Evolutionary conservation across 441 rosid genomes (phyloP).

Genomic region (Erodium moschatum): DNA sequence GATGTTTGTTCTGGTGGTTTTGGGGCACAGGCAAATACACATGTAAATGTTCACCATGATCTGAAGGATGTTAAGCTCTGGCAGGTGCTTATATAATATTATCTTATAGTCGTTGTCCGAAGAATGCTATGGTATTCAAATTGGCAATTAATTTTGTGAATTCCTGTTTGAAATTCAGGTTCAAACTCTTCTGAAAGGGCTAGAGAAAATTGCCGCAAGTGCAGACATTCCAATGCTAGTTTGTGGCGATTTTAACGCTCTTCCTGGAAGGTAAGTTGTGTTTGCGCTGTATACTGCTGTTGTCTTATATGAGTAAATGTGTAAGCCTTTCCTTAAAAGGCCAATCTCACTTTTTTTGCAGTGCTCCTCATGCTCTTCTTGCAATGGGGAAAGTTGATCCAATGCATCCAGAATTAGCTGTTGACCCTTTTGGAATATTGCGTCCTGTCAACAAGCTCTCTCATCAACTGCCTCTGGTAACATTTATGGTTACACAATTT

Average conservation of each 20-base stretch:
- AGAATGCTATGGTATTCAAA: not conserved
- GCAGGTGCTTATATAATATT: constrained; percentile 52
- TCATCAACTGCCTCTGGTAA: constrained; percentile 94
- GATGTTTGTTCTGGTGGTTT: constrained; percentile 10
- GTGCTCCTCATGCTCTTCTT: constrained; percentile 95
- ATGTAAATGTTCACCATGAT: constrained; percentile 79
- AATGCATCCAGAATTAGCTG: constrained; percentile 59
- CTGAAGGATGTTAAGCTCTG: constrained; percentile 96
- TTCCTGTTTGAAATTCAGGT: constrained; percentile 44
- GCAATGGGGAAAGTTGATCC: constrained; percentile 90
- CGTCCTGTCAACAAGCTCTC: constrained; percentile 78
- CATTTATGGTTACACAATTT: not conserved
- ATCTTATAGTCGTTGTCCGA: not conserved
- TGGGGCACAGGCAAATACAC: constrained; percentile 80
- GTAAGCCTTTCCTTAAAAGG: not conserved
- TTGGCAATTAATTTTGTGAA: constrained; percentile 4
- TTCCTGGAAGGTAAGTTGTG: constrained; percentile 73
- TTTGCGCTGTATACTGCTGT: not conserved
- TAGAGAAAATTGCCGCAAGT: constrained; percentile 95
- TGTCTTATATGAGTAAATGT: not conserved
- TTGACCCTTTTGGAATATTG: constrained; percentile 81
- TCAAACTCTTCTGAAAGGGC: constrained; percentile 87
- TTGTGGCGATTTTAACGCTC: constrained; percentile 93
- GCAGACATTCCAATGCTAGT: constrained; percentile 99
- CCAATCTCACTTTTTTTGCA: constrained; percentile 25